Evolutionary conservation across 2,329 filamentous ascomycete genomes (phyloP), one percentile per base, ranked within the genome.

Genomic region (Alternaria sp.): DNA sequence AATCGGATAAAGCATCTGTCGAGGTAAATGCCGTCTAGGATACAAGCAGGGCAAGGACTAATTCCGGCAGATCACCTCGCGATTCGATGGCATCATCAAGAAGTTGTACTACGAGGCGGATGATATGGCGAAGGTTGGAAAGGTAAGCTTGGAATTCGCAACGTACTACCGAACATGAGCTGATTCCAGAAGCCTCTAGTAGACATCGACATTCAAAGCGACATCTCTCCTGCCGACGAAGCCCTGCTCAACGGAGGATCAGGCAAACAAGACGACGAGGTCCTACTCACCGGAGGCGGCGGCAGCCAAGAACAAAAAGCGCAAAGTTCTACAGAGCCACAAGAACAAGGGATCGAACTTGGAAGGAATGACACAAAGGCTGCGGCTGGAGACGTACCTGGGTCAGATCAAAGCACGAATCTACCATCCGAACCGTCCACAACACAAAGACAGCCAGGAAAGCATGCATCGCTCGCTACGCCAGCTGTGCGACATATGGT

Each of bases 21-120:
- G 86, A 88, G 80, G 86, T 87, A 77, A 12, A 46, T 7, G 12
- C 10, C 17, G 6, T 9, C 25, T 7, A 5, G 28, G 17, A 15
- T 9, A 40, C 26, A 17, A 40, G 28, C 11, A 28, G 19, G 15
- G 9, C 21, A 43, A 13, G 43, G 59, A 40, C 70, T 69, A 56
- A 73, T 4, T 64, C 59, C 55, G 12, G 36, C 54, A 98, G 86
- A 99, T 99, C 72, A 98, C 96, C 43, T 97, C 94, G 74, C 90
- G 96, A 57, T 99, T 97, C 80, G 90, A 94, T 61, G 96, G 96
- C 21, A 91, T 97, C 1, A 95, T 99, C 71, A 97, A 97, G 84
- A 98, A 94, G 83, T 85, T 99, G 47, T 89, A 98, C 82, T 98
- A 97, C 80, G 93, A 97, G 67, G 90, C 93, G 30, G 96, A 97